Conservation (phyloP, 2,329 filamentous ascomycete species). For the Penicillium sclerotiorum region DNA sequence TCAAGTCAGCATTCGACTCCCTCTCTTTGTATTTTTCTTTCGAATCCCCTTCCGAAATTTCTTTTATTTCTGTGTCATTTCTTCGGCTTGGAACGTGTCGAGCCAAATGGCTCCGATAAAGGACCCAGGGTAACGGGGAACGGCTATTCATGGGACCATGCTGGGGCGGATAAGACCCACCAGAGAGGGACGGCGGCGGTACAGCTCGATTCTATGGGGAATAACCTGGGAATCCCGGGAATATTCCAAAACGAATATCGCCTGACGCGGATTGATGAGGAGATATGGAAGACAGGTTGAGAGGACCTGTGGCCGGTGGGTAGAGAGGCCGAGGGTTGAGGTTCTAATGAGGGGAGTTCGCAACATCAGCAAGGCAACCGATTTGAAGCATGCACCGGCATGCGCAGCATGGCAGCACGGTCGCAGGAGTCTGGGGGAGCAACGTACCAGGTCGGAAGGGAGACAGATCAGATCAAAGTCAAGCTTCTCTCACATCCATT, state of each 20-base stretch:
- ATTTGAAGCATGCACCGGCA: slow-evolving; percentile 5
- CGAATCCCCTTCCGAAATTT: neutral
- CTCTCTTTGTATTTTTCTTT: slow-evolving; percentile 8
- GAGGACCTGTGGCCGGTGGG: slow-evolving; percentile 25
- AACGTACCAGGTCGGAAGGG: neutral
- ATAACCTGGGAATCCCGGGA: neutral
- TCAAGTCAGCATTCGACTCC: slow-evolving; percentile 31
- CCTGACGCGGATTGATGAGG: slow-evolving; percentile 1
- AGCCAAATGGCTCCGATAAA: neutral
- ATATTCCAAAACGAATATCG: neutral
- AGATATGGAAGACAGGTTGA: slow-evolving; percentile 13
- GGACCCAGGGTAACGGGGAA: slow-evolving; percentile 25
- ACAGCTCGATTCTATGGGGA: slow-evolving; percentile 7
- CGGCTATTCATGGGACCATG: slow-evolving; percentile 24
- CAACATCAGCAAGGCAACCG: slow-evolving; percentile 20
- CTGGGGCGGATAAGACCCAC: slow-evolving; percentile 23
- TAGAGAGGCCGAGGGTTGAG: slow-evolving; percentile 15
- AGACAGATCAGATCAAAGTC: neutral
- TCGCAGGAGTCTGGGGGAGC: neutral
- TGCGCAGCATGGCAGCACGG: slow-evolving; percentile 6
- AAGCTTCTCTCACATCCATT: slow-evolving; percentile 16
- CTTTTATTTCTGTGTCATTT: slow-evolving; percentile 2
- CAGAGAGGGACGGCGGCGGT: slow-evolving; percentile 12
- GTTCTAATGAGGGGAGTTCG: slow-evolving; percentile 6
- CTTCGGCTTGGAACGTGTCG: neutral